Conservation (phyloP, 2,329 filamentous ascomycete species). For the Cryphonectria carpinicola region DNA sequence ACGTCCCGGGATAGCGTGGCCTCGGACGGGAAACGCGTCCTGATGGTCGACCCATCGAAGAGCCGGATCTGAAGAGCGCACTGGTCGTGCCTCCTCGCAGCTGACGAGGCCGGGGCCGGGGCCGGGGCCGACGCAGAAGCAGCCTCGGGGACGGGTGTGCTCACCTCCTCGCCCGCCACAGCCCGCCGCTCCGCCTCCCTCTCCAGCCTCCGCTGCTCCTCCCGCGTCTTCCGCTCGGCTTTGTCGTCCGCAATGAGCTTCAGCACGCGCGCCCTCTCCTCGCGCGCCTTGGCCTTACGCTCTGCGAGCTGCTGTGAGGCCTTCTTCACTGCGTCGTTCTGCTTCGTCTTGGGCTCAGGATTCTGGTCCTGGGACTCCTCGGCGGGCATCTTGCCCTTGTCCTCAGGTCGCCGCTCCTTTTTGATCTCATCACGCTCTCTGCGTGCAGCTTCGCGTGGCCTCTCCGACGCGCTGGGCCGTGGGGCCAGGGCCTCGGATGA, state of each 20-base stretch:
- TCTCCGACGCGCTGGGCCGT: conserved; percentile 29
- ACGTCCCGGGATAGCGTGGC: conserved; percentile 69
- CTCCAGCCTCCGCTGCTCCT: conserved; percentile 54
- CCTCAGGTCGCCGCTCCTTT: conserved; percentile 38
- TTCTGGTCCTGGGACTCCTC: conserved; percentile 46
- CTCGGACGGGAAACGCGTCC: conserved; percentile 68
- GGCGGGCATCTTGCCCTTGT: conserved; percentile 46
- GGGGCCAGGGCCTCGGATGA: conserved; percentile 28
- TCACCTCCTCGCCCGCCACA: conserved; percentile 35
- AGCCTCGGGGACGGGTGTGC: conserved; percentile 30
- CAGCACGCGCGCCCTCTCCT: conserved; percentile 73
- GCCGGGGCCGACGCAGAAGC: conserved; percentile 34
- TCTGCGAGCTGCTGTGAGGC: conserved; percentile 62
- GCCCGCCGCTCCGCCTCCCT: conserved; percentile 32
- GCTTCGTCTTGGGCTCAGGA: conserved; percentile 30
- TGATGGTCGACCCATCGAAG: conserved; percentile 81
- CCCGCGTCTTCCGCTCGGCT: conserved; percentile 63
- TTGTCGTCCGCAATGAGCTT: conserved; percentile 79
- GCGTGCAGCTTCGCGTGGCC: conserved; percentile 49
- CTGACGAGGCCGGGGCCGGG: conserved; percentile 30
- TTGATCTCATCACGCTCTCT: conserved; percentile 50
- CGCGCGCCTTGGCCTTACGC: conserved; percentile 65
- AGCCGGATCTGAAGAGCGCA: conserved; percentile 78
- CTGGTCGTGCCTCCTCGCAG: conserved; percentile 35
- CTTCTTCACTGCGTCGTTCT: conserved; percentile 50